Base-by-base conservation (phyloP, 2,329 filamentous ascomycete genomes). In the Rosellinia necatrix region DNA sequence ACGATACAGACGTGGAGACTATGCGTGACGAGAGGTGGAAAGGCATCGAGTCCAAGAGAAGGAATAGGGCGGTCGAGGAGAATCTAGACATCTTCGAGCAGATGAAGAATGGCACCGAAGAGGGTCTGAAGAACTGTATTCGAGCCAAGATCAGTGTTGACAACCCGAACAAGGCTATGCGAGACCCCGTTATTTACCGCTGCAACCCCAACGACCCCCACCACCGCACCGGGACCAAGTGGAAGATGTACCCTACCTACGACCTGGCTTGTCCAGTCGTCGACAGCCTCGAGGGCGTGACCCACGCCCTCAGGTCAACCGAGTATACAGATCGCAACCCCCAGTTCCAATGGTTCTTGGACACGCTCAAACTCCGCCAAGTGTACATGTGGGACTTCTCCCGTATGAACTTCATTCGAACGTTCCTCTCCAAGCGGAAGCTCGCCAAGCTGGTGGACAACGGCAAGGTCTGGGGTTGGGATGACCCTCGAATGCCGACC, bases 101-200 rank as follows among this genome's bases (percentile, higher is more conserved):
- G 79, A 99, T 99, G 94, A 96, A 92, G 80, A 82, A 83, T 53
- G 92, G 89, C 40, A 88, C 86, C 2, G 83, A 88, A 44, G 87
- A 92, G 72, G 94, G 94, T 56, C 76, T 86, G 44, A 85, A 82
- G 70, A 92, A 93, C 85, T 97, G 91, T 76, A 96, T 99, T 64
- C 89, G 94, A 58, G 94, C 94, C 56, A 97, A 96, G 81, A 90
- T 97, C 66, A 93, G 91, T 1, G 85, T 90, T 65, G 90, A 96
- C 73, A 89, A 94, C 76, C 89, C 89, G 63, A 97, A 99, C 80
- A 96, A 96, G 76, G 91, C 94, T 49, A 87, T 97, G 84, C 85
- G 94, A 63, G 94, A 99, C 73, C 94, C 94, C 10, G 92, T 97
- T 74, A 96, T 99, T 73, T 97, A 97, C 81, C 88, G 94, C 64